These are phyloP conservation scores for Thymus mandschuricus DNA, from an alignment of 257 asterid species.

Conservation along the genomic window DNA sequence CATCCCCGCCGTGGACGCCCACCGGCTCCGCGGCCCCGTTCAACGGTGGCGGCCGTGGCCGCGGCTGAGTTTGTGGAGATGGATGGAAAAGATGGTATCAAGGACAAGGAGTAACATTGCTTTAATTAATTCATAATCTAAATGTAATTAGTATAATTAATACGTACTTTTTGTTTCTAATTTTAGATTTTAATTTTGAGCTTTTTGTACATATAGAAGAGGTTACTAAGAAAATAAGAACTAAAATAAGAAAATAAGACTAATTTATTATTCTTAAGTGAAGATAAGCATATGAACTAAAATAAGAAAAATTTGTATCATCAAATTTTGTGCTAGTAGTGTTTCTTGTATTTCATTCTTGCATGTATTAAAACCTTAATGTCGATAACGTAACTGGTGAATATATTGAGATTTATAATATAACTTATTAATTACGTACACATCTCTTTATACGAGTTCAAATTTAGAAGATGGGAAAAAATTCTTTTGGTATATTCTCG, in stretches of 20 bases:
- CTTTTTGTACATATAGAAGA: neutral
- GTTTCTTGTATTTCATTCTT: no score
- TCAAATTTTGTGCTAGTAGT: no score
- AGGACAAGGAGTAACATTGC: slow-evolving; percentile 18
- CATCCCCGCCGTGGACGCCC: slow-evolving; percentile 48
- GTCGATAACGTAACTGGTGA: no score
- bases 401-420: no score
- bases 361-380: no score
- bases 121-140: neutral
- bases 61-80: slow-evolving; percentile 17
- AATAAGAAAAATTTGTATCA: no score
- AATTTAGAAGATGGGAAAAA: no score
- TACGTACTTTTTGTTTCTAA: neutral
- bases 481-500: no score
- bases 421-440: no score
- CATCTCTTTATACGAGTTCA: no score
- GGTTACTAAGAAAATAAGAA: neutral
- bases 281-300: no score
- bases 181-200: slow-evolving; percentile 7
- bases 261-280: neutral
- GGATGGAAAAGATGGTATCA: slow-evolving; percentile 18
- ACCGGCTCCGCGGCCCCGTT: slow-evolving; percentile 34
- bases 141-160: neutral
- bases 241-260: neutral
- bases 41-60: slow-evolving; percentile 35